phyloP scores from a whole-genome alignment of 176 grass and related monocot species.

The Pontederia crassipes region DNA sequence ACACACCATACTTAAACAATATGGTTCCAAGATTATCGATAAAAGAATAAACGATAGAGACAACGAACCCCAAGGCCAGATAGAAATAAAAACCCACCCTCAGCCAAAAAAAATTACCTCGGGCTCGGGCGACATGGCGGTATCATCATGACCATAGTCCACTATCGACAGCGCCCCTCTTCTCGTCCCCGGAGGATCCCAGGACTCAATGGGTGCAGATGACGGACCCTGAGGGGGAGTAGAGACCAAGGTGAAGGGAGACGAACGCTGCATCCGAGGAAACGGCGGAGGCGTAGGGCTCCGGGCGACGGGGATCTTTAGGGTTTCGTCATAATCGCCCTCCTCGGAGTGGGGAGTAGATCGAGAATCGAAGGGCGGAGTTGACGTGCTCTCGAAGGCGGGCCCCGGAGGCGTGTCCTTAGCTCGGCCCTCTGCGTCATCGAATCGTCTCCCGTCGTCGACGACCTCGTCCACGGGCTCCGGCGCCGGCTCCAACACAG shows the following conservation, averaged over 20 bases:
- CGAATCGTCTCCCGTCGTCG: neutral
- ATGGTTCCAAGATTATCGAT: neutral
- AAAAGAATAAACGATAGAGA: neutral
- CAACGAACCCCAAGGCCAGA: neutral
- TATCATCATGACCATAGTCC: constrained; percentile 15
- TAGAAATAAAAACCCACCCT: neutral
- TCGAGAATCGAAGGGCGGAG: constrained; percentile 1
- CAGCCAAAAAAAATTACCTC: constrained; percentile 4
- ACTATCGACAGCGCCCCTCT: constrained; percentile 9
- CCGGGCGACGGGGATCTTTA: constrained; percentile 8
- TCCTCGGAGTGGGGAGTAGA: constrained; percentile 2
- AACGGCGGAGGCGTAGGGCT: constrained; percentile 13
- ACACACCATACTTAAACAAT: neutral
- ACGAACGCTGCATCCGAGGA: neutral
- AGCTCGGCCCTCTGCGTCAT: neutral
- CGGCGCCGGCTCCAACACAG: too few relatives aligned
- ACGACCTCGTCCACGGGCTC: neutral
- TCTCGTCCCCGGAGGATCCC: neutral
- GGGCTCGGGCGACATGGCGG: constrained; percentile 10
- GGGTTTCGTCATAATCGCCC: constrained; percentile 9
- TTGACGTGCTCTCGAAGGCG: neutral
- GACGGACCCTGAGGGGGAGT: neutral
- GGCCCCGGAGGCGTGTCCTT: neutral
- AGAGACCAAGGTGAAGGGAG: neutral
- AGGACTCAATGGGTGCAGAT: neutral